These are phyloP conservation scores for Aspergillus candidus DNA, from an alignment of 2,329 filamentous ascomycete genomes.

Conservation along the genomic window DNA sequence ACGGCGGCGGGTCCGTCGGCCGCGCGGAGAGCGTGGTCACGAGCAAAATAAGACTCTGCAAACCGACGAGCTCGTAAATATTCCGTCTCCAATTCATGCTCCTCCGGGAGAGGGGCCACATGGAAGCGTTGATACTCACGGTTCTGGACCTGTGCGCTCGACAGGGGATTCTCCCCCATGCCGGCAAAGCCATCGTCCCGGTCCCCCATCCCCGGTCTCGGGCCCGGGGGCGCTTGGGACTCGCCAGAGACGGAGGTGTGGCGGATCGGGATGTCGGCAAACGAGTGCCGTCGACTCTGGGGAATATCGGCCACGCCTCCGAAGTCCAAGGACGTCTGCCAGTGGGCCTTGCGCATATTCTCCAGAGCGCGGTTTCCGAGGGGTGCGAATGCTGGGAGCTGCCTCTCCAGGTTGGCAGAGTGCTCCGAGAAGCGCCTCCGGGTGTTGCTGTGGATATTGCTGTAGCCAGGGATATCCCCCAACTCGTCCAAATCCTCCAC, in stretches of 20 bases:
- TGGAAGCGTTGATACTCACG: constrained; percentile 39
- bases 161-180: constrained; percentile 32
- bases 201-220: constrained; percentile 24
- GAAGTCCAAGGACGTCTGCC: constrained; percentile 47
- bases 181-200: constrained; percentile 33
- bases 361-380: constrained; percentile 42
- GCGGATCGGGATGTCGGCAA: constrained; percentile 46
- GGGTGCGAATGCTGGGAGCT: constrained; percentile 31
- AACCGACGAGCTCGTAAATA: constrained; percentile 36
- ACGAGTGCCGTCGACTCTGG: constrained; percentile 48
- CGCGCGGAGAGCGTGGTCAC: constrained; percentile 31
- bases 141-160: constrained; percentile 34
- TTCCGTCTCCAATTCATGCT: constrained; percentile 29
- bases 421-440: constrained; percentile 43
- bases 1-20: constrained; percentile 30
- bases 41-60: constrained; percentile 42
- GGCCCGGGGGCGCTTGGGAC: constrained; percentile 15
- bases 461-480: constrained; percentile 35
- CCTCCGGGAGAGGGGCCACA: constrained; percentile 26
- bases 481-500: constrained; percentile 43
- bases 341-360: constrained; percentile 43
- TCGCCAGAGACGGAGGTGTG: constrained; percentile 40
- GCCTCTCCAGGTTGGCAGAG: constrained; percentile 36
- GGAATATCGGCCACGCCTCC: constrained; percentile 41
- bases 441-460: constrained; percentile 31